Base-by-base conservation (phyloP, 331 rosid species). In the Ulmus americana region DNA sequence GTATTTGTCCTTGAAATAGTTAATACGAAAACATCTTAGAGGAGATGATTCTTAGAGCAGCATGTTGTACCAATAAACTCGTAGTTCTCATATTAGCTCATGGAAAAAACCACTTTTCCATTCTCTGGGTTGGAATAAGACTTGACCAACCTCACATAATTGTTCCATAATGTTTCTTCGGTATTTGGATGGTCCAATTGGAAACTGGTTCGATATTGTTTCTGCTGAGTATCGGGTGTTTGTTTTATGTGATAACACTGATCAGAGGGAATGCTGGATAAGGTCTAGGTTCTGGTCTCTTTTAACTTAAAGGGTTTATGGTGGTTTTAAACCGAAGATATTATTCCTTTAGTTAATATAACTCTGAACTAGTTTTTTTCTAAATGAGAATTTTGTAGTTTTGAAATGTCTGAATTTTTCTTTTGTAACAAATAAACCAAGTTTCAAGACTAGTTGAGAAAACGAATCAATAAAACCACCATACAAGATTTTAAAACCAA, bases 1-100 rank as follows among this genome's bases (percentile, higher is more conserved):
- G 87, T 84, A 70, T 65, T 48, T 41, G 45, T 64, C 45, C 54
- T 43, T 39, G 20, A 39, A 7, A 54, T 22, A 39, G 1, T 56
- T 67, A 45, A 35, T 54, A 3, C 3, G 7, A 38, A 11, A 48
- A 43, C 39, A 44, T 61, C 28, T 70, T 72, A 22, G 3, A 59
- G 4, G 47, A 12, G 39, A 15, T 28, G 15, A 13, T 9, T 48
- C n/a, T 48, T 48, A 9, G 44, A 28, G 14, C 6, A 28, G 35
- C 35, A 28, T 28, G 35, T 38, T 53, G 9, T 10, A 41, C 15
- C 0, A 55, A 28, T 6, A 55, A 22, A 10, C 40, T 1, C 39
- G 44, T 3, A 56, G 42, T 56, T 55, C 44, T 38, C 13, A 35
- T 38, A 6, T 50, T 50, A 14, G 55, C 55, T 15, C 11, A 3